Evolutionary conservation across 805 yeast genomes (phyloP), one percentile per base, ranked within the genome.

Genomic region (Wickerhamomyces silvicola): DNA sequence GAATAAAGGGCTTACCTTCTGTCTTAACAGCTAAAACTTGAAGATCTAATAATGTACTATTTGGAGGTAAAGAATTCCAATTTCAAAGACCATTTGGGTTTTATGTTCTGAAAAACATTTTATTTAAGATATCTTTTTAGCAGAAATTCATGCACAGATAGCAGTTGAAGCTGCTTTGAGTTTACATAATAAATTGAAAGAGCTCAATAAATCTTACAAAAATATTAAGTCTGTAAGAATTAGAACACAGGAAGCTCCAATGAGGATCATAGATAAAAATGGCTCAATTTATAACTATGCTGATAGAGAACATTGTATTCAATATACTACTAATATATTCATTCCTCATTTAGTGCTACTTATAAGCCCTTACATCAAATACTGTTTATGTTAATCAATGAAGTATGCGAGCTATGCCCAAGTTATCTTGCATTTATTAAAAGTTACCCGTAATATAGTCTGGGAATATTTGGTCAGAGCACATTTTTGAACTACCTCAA

Each of bases 71-170:
- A 35, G 64, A 62, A 26, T 72, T 74, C 56, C 52, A 60, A 48
- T 72, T 75, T 56, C 78, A 74, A 53, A 62, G 77, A 40, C 59
- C 57, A 14, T 72, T 61, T 42, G 76, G 72, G 24, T 66, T 74
- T 3, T 74, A 74, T 45, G 80, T 74, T 11, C 75, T 74, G 81
- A 80, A 74, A 52, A 74, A 74, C 45, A 72, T 74, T 16, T 50
- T 74, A 28, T 75, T 74, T 57, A 74, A 74, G 56, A 74, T 75
- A 43, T 72, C 78, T 1, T 74, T 66, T 80, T 80, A 11, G 81
- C 81, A 22, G 81, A 74, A 50, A 75, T 74, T 54, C 81, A 74
- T 49, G 78, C 79, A 8, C 81, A 74, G 54, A 73, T 80, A 21
- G 80, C 80, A 8, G 79, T 64, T 22, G 81, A 74, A 48, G 75